Evolutionary conservation across 2,329 filamentous ascomycete genomes (phyloP), one percentile per base, ranked within the genome.

Genomic region (Chaetomiaceae sp.): DNA sequence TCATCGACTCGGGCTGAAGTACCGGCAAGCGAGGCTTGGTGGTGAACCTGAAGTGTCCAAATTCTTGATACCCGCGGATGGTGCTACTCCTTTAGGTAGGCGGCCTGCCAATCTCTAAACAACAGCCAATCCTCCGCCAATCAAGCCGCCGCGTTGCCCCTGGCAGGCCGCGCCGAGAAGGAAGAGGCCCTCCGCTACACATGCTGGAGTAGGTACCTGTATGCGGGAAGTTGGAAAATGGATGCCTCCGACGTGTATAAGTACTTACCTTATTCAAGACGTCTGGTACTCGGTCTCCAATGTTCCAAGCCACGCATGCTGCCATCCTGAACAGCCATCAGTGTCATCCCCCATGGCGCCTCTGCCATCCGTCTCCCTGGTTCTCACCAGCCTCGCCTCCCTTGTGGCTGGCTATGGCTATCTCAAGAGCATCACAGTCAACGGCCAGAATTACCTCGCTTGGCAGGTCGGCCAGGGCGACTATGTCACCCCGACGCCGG

Each of bases 401-500:
- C 54, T 59, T 6, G 62, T 59, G 29, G 55, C 59, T 6, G 63
- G 59, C 14, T 64, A 66, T 38, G 64, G 64, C 31, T 65, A 59
- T 47, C 62, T 66, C 36, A 61, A 66, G 44, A 62, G 55, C 53
- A 62, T 67, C 33, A 60, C 61, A 19, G 57, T 64, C 44, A 60
- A 60, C 40, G 63, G 62, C 40, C 55, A 61, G 15, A 64, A 47
- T 11, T 47, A 47, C n/a, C 23, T 47, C 22, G 45, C 45, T 1
- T 47, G 45, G 45, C 45, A 47, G 45, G 45, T 47, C 25, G 45
- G 45, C 23, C 45, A 47, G 34, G 45, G 66, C 38, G 59, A 63
- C n/a, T 66, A 60, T 48, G 53, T 63, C 46, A 64, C 39, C 29
- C 64, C 64, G 4, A 31, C 60, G 1, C 65, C 64, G 1, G 54